Evolutionary conservation across 805 yeast genomes (phyloP).

Genomic region (Starmera quercuum): DNA sequence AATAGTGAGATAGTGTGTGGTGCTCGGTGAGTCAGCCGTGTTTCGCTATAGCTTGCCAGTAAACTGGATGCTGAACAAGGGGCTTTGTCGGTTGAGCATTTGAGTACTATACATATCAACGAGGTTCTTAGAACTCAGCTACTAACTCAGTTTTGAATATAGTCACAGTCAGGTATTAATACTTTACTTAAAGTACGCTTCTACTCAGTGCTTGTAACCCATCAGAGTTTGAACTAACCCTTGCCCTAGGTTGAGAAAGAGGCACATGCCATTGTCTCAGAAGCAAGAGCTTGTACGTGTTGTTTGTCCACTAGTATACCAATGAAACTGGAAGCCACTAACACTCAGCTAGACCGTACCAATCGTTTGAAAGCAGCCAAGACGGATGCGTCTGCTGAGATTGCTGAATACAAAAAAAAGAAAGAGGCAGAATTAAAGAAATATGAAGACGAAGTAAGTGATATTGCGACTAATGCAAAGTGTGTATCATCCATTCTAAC

Average conservation of each 20-base stretch:
- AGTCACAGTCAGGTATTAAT: constrained; percentile 51
- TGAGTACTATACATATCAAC: too few relatives aligned
- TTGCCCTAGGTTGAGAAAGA: constrained; percentile 86
- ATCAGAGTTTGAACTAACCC: too few relatives aligned
- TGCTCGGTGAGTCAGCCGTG: too few relatives aligned
- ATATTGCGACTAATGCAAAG: background rate
- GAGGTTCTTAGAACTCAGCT: too few relatives aligned
- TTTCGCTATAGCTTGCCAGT: too few relatives aligned
- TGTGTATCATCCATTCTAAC: constrained; percentile 1
- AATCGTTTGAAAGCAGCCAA: constrained; percentile 90
- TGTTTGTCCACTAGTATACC: background rate
- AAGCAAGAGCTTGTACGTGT: constrained; percentile 76
- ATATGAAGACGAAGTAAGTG: constrained; percentile 49
- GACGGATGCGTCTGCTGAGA: constrained; percentile 85
- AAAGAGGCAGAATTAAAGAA: constrained; percentile 78
- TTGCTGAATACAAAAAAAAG: constrained; percentile 73
- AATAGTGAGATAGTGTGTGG: too few relatives aligned
- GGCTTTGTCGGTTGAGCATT: too few relatives aligned
- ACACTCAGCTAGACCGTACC: constrained; percentile 49
- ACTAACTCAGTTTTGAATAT: background rate
- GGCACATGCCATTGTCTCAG: constrained; percentile 92
- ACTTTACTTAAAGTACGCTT: constrained; percentile 49
- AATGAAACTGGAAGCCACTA: background rate
- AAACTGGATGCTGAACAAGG: too few relatives aligned
- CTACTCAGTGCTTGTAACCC: background rate